These are phyloP conservation scores for Terfezia boudieri DNA, from an alignment of 495 filamentous ascomycete species.

Conservation along the genomic window DNA sequence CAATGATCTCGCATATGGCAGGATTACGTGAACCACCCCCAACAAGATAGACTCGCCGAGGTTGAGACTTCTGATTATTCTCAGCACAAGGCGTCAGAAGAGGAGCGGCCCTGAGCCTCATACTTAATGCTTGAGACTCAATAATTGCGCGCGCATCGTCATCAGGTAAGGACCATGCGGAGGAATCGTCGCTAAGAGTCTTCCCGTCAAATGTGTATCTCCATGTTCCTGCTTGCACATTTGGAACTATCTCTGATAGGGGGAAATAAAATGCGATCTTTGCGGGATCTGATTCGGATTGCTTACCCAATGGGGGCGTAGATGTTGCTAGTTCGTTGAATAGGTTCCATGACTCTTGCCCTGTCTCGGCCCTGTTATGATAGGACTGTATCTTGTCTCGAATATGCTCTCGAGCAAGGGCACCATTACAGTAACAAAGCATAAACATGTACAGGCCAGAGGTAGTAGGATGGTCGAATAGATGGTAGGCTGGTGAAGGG, in stretches of 20 bases:
- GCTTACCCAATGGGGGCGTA: constrained; percentile 44
- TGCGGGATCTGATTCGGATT: constrained; percentile 30
- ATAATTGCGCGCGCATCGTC: constrained; percentile 71
- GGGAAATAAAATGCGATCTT: constrained; percentile 86
- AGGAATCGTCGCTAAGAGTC: constrained; percentile 1
- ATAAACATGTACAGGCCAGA: constrained; percentile 86
- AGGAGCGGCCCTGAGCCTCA: constrained; percentile 57
- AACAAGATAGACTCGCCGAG: constrained; percentile 75
- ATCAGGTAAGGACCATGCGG: constrained; percentile 30
- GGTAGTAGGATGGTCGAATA: constrained; percentile 75
- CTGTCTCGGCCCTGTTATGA: constrained; percentile 22
- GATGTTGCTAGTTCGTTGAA: constrained; percentile 50
- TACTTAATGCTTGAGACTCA: constrained; percentile 80
- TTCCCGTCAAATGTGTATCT: constrained; percentile 41
- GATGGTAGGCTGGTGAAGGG: constrained; percentile 68
- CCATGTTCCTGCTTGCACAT: constrained; percentile 63
- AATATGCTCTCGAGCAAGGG: constrained; percentile 70
- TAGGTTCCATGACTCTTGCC: constrained; percentile 34
- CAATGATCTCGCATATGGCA: constrained; percentile 59
- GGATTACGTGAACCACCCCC: constrained; percentile 75
- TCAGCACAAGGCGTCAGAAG: constrained; percentile 32
- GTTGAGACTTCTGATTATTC: constrained; percentile 38
- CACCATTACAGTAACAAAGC: constrained; percentile 98
- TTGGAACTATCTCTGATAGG: constrained; percentile 85
- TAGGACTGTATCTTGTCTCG: constrained; percentile 39